Percentiles rank a stretch among this genome's conserved stretches.
Evolutionary conservation across 306 rosid species (phyloP).

Genomic region (Ziziphus jujuba): DNA sequence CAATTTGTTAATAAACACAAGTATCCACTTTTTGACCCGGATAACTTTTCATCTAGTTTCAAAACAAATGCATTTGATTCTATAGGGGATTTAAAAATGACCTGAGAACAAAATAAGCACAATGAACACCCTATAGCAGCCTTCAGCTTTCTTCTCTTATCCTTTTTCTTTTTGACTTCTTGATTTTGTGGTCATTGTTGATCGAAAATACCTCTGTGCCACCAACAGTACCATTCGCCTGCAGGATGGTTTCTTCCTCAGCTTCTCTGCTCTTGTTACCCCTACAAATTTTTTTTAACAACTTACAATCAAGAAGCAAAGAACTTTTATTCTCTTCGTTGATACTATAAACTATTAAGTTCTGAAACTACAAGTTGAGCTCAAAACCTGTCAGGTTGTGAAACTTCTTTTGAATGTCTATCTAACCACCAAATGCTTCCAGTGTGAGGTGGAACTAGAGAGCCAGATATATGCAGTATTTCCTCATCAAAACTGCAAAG

Average conservation of each 20-base stretch:
- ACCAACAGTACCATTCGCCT: conserved; percentile 14
- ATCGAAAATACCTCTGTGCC: conserved; percentile 23
- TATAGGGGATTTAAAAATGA: conserved; percentile 9
- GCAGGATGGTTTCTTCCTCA: conserved; percentile 32
- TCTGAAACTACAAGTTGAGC: conserved; percentile 4
- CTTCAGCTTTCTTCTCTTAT: conserved; percentile 34
- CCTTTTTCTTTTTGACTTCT: conserved; percentile 45
- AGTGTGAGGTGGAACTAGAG: conserved; percentile 61
- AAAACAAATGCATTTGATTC: background rate
- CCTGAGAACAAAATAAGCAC: conserved; percentile 23
- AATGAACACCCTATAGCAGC: background rate
- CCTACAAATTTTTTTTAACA: conserved; percentile 26
- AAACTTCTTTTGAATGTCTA: conserved; percentile 40
- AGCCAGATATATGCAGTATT: conserved; percentile 64
- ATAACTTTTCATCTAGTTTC: background rate
- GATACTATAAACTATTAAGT: background rate
- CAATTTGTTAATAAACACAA: too few species aligned
- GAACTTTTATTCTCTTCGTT: background rate
- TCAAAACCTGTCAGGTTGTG: conserved; percentile 46
- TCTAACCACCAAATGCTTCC: conserved; percentile 78
- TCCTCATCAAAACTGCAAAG: conserved; percentile 80
- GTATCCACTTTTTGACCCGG: too few species aligned
- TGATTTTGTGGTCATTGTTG: conserved; percentile 30
- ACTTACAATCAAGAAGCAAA: conserved; percentile 7
- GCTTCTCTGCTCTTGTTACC: conserved; percentile 45